Percentiles rank a stretch among this genome's conserved stretches.
Conservation (phyloP, 2,329 filamentous ascomycete species). For the Trichoderma sp. region DNA sequence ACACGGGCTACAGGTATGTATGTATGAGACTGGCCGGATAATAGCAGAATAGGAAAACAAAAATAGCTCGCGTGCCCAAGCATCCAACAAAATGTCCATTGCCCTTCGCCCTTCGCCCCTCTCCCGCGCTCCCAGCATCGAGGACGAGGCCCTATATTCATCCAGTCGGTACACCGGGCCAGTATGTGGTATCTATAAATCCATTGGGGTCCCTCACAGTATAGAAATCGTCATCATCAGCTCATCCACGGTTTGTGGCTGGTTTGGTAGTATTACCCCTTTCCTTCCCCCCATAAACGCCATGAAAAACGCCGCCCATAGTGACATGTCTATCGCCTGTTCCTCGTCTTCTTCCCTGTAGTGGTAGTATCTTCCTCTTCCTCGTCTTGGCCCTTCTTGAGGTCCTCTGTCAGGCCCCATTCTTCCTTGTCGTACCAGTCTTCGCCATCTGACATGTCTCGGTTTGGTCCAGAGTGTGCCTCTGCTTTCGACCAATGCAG, state of each 20-base stretch:
- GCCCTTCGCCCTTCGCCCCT: neutral
- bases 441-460: conserved; percentile 83
- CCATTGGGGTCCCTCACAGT: neutral
- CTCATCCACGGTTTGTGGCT: conserved; percentile 18
- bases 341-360: conserved; percentile 62
- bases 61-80: conserved; percentile 10
- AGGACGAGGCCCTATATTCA: neutral
- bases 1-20: conserved; percentile 7
- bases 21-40: neutral
- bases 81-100: neutral
- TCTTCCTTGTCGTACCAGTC: conserved; percentile 86
- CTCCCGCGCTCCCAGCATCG: neutral
- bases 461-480: conserved; percentile 64
- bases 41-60: neutral
- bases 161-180: neutral
- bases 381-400: conserved; percentile 80
- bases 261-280: neutral
- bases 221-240: conserved; percentile 33
- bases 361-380: conserved; percentile 73
- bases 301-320: conserved; percentile 20
- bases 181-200: conserved; percentile 20
- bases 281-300: conserved; percentile 13
- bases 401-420: conserved; percentile 71
- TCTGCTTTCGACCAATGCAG: conserved; percentile 77
- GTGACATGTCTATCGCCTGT: conserved; percentile 44